phyloP scores from a whole-genome alignment of 2,329 filamentous ascomycete genomes.

The Aspergillus sp. region DNA sequence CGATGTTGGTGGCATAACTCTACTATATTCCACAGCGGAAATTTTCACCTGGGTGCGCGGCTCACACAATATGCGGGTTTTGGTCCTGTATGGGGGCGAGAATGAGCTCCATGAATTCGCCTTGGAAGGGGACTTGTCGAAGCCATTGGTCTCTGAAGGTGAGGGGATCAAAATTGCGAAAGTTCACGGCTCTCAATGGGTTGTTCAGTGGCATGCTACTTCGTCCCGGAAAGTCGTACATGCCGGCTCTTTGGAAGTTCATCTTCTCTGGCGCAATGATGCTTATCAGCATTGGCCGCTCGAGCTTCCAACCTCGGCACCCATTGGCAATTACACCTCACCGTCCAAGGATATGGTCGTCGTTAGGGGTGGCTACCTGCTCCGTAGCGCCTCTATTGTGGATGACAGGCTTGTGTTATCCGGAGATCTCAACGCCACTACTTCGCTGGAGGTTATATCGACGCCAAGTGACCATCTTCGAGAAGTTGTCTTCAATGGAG shows the following conservation, averaged over 20 bases:
- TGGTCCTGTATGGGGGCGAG: conserved; percentile 28
- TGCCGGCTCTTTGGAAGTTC: conserved; percentile 20
- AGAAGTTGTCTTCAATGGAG: conserved; percentile 10
- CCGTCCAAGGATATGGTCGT: conserved; percentile 21
- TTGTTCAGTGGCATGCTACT: conserved; percentile 15
- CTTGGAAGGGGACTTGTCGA: conserved; percentile 13
- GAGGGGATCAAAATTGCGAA: not conserved
- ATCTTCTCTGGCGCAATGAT: conserved; percentile 28
- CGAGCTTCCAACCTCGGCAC: conserved; percentile 18
- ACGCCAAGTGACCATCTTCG: not conserved
- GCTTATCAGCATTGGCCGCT: conserved; percentile 31
- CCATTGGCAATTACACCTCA: conserved; percentile 21
- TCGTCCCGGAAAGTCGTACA: conserved; percentile 15
- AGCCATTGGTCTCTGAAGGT: conserved; percentile 11
- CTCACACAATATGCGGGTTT: conserved; percentile 5
- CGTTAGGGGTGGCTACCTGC: conserved; percentile 26
- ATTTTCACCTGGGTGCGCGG: conserved; percentile 18
- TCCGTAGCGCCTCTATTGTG: conserved; percentile 15
- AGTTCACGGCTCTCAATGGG: not conserved
- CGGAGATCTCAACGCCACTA: conserved; percentile 17
- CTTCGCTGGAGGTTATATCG: conserved; percentile 15
- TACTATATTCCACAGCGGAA: conserved; percentile 32
- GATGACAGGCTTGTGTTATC: conserved; percentile 2
- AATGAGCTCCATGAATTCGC: conserved; percentile 27
- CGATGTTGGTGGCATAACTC: conserved; percentile 20